Conservation (phyloP, 495 filamentous ascomycete genomes). For the Xeromyces bisporus region DNA sequence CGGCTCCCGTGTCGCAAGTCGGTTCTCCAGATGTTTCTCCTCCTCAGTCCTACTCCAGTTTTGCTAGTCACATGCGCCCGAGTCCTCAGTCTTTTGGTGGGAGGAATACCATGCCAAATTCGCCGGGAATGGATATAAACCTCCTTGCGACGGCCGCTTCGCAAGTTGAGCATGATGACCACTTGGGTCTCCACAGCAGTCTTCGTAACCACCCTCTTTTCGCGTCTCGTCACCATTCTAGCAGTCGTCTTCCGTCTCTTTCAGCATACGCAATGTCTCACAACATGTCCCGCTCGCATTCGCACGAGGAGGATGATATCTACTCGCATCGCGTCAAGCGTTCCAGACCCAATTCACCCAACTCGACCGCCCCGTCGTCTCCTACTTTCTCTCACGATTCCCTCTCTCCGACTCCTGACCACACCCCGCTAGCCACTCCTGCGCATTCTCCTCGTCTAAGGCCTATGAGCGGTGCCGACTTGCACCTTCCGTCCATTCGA, state of each 20-base stretch:
- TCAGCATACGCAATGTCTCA: conserved; percentile 65
- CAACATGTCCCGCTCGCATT: conserved; percentile 81
- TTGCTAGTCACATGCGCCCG: conserved; percentile 46
- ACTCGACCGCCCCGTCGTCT: conserved; percentile 88
- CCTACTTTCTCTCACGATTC: conserved; percentile 98
- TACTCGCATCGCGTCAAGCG: conserved; percentile 59
- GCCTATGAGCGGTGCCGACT: conserved; percentile 50
- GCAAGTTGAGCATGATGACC: conserved; percentile 67
- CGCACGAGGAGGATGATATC: conserved; percentile 65
- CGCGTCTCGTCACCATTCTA: conserved; percentile 40
- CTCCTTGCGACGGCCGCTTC: conserved; percentile 84
- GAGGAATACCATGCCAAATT: conserved; percentile 31
- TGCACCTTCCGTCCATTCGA: conserved; percentile 74
- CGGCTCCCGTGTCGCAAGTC: conserved; percentile 77
- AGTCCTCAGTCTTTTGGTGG: conserved; percentile 49
- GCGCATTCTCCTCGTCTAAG: conserved; percentile 87
- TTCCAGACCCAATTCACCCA: conserved; percentile 80
- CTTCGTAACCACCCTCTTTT: conserved; percentile 33
- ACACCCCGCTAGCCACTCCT: conserved; percentile 89
- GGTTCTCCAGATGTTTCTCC: conserved; percentile 92
- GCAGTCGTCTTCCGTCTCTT: conserved; percentile 52
- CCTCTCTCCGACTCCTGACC: conserved; percentile 86
- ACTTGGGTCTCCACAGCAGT: conserved; percentile 25
- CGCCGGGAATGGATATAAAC: conserved; percentile 59
- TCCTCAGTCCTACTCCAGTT: conserved; percentile 72